Base-by-base conservation (phyloP, 352 stramenopile species). In the Sclerospora graminicola region DNA sequence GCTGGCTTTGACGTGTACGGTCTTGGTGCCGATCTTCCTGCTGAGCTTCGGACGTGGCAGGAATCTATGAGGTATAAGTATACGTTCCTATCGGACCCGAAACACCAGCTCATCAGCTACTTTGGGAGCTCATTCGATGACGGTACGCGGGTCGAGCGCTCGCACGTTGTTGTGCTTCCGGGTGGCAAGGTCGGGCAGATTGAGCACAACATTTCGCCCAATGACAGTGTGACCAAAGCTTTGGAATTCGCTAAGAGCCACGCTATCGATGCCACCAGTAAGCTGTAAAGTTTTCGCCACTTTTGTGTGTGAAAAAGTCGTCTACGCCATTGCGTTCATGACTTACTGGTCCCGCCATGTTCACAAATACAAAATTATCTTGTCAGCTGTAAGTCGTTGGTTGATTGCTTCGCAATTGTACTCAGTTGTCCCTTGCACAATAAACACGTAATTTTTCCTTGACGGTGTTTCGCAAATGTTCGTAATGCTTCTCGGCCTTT, bases 1-100 rank as follows among this genome's bases (percentile, higher is more conserved):
- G 73, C 73, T 0, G 82, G 79, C 24, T 93, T 84, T 42, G 70
- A 89, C 36, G 77, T 91, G 29, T 93, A 81, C 60, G 79, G 73
- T 1, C 60, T 91, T n/a, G 79, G 78, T 26, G 76, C 54, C 1
- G 82, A 93, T 54, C 66, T 67, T 10, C 77, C 82, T 0, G 57
- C 48, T 11, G 70, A 88, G 47, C 61, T 91, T n/a, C 51, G 62
- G 23, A 64, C 64, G 44, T 93, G 79, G 82, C 89, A 89, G 53
- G 51, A 73, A 32, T 76, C 75, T 63, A 76, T 89, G 52, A 76
- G 62, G 45, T 87, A 89, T 53, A 66, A 63, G 48, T 93, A 88
- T 52, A 80, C 62, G 33, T 70, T 93, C 32, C 61, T 93, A 18
- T 90, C 76, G 48, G 82, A 93, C 45, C 74, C 77, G 0, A 70